Evolutionary conservation across 805 yeast species (phyloP), one percentile per base, ranked within the genome.

Genomic region (Kuraishia ogatae): DNA sequence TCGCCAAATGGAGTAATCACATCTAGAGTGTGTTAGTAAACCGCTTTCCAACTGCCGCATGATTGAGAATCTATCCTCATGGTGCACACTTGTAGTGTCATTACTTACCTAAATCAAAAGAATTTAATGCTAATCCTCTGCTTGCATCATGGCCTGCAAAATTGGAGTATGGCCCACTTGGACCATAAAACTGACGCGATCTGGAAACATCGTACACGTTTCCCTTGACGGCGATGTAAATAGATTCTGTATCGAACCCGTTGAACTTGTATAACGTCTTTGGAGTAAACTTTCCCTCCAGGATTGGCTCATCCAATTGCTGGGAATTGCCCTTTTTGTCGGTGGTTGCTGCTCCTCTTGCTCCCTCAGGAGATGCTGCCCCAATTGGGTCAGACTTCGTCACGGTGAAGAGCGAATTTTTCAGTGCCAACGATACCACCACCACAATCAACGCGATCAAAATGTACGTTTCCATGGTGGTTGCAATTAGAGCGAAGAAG

Each of bases 61-160:
- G n/a, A n/a, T n/a, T n/a, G n/a, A n/a, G n/a, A n/a, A n/a, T n/a
- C n/a, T n/a, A n/a, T n/a, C n/a, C n/a, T n/a, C n/a, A n/a, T n/a
- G n/a, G n/a, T n/a, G n/a, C n/a, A n/a, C n/a, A n/a, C n/a, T n/a
- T n/a, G n/a, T n/a, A n/a, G n/a, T n/a, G n/a, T n/a, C n/a, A n/a
- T 29, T 21, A 64, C 68, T 56, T 57, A 62, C 70, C 80, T 22
- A 74, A 60, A 53, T 91, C 97, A 70, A 92, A 93, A 19, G 96
- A 87, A 69, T 91, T 92, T 62, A 81, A 74, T 0, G 97, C 97
- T 55, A 93, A 78, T 0, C 97, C 98, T 60, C 98, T 77, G 0
- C 96, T 86, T 2, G 97, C 97, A 71, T 93, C 98, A 61, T 89
- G 86, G 1, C 98, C 98, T 0, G 97, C 97, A 76, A 93, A 93